A percentile compares a stretch with the other conserved stretches of the same genome.
These are phyloP conservation scores for Paratinospora sagittata DNA, from an alignment of 164 flowering plant species.

Conservation along the genomic window DNA sequence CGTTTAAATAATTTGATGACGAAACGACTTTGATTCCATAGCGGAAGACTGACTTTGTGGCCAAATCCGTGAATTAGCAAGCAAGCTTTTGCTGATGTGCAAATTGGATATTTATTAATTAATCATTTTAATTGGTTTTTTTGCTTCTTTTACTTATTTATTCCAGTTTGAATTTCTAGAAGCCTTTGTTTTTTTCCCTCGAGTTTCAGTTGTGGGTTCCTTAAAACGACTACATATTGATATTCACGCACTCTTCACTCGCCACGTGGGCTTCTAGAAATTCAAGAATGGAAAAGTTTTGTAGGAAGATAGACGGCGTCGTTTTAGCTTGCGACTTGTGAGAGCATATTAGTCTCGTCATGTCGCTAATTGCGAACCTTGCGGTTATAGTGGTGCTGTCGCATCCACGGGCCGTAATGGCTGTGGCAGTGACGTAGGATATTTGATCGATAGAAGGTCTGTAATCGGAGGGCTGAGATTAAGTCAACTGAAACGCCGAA, in stretches of 20 bases:
- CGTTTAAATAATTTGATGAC: not conserved
- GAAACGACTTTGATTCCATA: not conserved
- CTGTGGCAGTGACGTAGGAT: no score
- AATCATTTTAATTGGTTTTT: not conserved
- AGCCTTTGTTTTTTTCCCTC: not conserved
- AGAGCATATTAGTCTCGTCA: not conserved
- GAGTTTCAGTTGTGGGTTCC: not conserved
- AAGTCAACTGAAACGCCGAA: no score
- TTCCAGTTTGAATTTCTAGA: not conserved
- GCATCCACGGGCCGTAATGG: no score
- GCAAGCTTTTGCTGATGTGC: not conserved
- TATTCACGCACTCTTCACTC: not conserved
- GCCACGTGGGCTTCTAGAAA: not conserved
- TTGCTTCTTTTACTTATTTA: no score
- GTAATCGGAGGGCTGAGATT: no score
- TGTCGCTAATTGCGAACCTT: not conserved
- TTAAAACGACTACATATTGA: not conserved
- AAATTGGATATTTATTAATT: not conserved
- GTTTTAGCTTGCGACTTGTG: not conserved
- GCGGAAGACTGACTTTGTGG: not conserved
- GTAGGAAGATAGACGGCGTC: not conserved
- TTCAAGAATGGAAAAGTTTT: not conserved
- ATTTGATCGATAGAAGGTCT: no score
- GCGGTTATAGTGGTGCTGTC: not conserved
- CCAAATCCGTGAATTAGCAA: not conserved